Evolutionary conservation across 2,329 filamentous ascomycete species (phyloP).

Genomic region (Arachnopeziza araneosa): DNA sequence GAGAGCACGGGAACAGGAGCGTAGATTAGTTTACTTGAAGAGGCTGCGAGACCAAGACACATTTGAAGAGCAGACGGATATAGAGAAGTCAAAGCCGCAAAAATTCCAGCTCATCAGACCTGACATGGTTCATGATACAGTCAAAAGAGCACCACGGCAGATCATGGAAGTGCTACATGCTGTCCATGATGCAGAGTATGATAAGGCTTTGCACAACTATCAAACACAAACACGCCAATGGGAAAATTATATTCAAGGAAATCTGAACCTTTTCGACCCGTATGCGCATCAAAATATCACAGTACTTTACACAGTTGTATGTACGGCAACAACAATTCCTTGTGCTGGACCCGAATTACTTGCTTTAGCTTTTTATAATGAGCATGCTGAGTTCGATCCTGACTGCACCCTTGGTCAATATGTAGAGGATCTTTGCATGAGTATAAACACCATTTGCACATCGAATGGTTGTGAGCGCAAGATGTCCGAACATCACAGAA

Average conservation of each 20-base stretch:
- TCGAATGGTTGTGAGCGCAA: constrained; percentile 80
- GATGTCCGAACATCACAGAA: constrained; percentile 89
- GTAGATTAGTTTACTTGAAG: constrained; percentile 75
- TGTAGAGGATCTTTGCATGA: constrained; percentile 80
- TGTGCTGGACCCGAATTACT: constrained; percentile 89
- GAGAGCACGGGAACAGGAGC: constrained; percentile 85
- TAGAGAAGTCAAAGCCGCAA: constrained; percentile 59
- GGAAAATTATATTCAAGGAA: constrained; percentile 90
- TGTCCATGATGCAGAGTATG: constrained; percentile 93
- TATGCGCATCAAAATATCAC: constrained; percentile 96
- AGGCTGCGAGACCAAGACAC: constrained; percentile 73
- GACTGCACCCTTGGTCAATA: constrained; percentile 95
- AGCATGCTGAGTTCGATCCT: constrained; percentile 69
- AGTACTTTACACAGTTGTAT: constrained; percentile 88
- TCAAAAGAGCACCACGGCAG: constrained; percentile 73
- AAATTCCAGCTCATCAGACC: constrained; percentile 89
- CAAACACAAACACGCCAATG: constrained; percentile 91
- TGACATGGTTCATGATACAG: constrained; percentile 86
- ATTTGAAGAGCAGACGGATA: constrained; percentile 47
- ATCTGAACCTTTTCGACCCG: constrained; percentile 85
- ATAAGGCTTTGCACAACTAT: constrained; percentile 90
- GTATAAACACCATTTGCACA: constrained; percentile 70
- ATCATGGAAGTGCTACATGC: constrained; percentile 92
- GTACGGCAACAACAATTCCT: constrained; percentile 87
- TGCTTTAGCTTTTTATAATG: constrained; percentile 88